These are phyloP conservation scores for Mycena amicta DNA, from an alignment of 768 basidiomycete genomes.

Conservation along the genomic window DNA sequence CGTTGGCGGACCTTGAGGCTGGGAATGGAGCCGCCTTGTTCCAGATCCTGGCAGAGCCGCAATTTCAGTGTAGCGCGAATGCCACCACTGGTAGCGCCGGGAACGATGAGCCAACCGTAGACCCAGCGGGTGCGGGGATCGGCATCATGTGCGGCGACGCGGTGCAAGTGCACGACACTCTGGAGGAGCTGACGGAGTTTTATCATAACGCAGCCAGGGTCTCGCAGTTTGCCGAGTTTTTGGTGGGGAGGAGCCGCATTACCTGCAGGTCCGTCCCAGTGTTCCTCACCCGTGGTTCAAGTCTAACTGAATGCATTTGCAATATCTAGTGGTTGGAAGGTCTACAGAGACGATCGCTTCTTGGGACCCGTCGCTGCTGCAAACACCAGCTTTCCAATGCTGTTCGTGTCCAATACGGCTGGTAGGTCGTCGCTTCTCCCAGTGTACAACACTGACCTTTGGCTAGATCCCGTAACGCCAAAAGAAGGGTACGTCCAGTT, in stretches of 20 bases:
- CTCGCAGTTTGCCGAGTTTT: slow-evolving; percentile 24
- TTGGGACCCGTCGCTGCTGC: slow-evolving; percentile 16
- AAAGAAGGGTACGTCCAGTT: background rate
- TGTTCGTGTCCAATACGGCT: slow-evolving; percentile 15
- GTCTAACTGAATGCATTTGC: slow-evolving; percentile 10
- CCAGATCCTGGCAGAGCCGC: slow-evolving; percentile 11
- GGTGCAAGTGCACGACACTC: slow-evolving; percentile 14
- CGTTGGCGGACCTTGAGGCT: slow-evolving; percentile 35
- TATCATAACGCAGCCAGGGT: slow-evolving; percentile 13
- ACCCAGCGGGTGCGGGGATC: background rate
- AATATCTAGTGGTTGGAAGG: slow-evolving; percentile 17
- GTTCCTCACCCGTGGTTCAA: slow-evolving; percentile 27
- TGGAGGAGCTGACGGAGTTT: slow-evolving; percentile 13
- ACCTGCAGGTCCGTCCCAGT: slow-evolving; percentile 3
- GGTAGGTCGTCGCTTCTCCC: slow-evolving; percentile 5
- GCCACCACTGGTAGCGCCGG: too few relatives aligned
- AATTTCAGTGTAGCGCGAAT: slow-evolving; percentile 30
- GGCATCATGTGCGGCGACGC: slow-evolving; percentile 26
- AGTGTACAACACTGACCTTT: background rate
- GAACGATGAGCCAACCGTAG: background rate
- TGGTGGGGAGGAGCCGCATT: slow-evolving; percentile 7
- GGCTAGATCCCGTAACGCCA: slow-evolving; percentile 23
- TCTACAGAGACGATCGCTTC: slow-evolving; percentile 13
- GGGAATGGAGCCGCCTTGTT: slow-evolving; percentile 32
- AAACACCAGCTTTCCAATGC: background rate